phyloP scores from a whole-genome alignment of 1,284 basidiomycete species.

The Leucoagaricus sp. region DNA sequence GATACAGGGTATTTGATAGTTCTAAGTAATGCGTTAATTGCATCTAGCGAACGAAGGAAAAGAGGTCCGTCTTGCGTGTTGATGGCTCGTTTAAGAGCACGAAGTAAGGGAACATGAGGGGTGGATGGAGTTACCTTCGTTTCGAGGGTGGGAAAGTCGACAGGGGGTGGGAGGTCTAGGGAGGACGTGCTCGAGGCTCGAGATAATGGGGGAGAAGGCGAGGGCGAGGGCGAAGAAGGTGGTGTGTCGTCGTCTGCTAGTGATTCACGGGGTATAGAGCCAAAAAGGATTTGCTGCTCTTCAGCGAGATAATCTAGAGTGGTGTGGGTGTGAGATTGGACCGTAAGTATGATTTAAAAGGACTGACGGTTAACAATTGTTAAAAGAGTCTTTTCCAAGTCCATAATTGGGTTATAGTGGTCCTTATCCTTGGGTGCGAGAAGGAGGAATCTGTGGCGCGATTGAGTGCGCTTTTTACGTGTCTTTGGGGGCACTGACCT shows the following conservation, averaged over 20 bases:
- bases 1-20: constrained; percentile 62
- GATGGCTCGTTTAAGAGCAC: constrained; percentile 64
- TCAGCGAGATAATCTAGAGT: constrained; percentile 66
- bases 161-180: not conserved
- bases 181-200: constrained; percentile 23
- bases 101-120: constrained; percentile 49
- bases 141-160: not conserved
- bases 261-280: constrained; percentile 55
- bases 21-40: constrained; percentile 59
- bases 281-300: constrained; percentile 62
- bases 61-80: constrained; percentile 63
- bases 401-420: constrained; percentile 78
- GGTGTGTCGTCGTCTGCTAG: constrained; percentile 43
- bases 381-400: constrained; percentile 65
- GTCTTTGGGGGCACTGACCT: constrained; percentile 41
- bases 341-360: not conserved
- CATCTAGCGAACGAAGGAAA: constrained; percentile 60
- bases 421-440: constrained; percentile 77
- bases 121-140: constrained; percentile 16
- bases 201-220: constrained; percentile 37
- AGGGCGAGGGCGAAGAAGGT: constrained; percentile 41
- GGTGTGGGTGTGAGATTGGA: not conserved
- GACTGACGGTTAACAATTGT: constrained; percentile 67
- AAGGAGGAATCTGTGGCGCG: constrained; percentile 58
- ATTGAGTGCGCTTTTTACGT: constrained; percentile 8